Evolutionary conservation across 305 asterid species (phyloP).

Genomic region (Fraxinus ornus): DNA sequence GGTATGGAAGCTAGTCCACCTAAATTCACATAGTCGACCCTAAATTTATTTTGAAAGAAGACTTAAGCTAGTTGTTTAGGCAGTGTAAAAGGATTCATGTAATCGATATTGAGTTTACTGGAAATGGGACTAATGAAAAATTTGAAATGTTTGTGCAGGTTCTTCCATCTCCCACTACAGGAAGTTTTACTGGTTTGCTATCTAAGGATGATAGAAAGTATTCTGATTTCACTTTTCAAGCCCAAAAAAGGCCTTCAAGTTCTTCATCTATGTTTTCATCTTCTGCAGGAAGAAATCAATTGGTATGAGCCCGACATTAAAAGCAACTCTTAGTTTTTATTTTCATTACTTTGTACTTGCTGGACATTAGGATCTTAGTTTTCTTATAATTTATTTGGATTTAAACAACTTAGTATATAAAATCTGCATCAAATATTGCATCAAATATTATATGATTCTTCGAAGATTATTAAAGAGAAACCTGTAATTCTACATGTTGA

Average conservation of each 20-base stretch:
- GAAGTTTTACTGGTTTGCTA: constrained; percentile 42
- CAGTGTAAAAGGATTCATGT: background rate
- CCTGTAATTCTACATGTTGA: background rate
- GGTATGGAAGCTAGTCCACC: background rate
- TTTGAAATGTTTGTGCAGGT: constrained; percentile 39
- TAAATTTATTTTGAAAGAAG: background rate
- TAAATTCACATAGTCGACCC: background rate
- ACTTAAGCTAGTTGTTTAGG: background rate
- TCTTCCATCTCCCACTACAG: constrained; percentile 70
- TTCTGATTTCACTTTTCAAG: constrained; percentile 64
- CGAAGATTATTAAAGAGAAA: background rate
- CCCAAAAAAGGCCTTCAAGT: constrained; percentile 43
- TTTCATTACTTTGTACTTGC: no score
- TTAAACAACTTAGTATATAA: background rate
- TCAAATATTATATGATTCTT: background rate
- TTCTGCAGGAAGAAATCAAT: constrained; percentile 33
- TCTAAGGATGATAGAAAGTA: constrained; percentile 36
- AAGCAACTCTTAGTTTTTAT: background rate
- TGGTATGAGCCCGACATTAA: constrained; percentile 25
- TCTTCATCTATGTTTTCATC: constrained; percentile 43
- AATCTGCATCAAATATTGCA: background rate
- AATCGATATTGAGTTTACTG: background rate
- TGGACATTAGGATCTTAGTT: background rate
- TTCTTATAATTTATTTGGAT: background rate
- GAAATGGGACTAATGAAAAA: background rate